A percentile compares a stretch with the other conserved stretches of the same genome.
Conservation (phyloP, 202 grass and related monocot genomes). For the Eragrostis tef region DNA sequence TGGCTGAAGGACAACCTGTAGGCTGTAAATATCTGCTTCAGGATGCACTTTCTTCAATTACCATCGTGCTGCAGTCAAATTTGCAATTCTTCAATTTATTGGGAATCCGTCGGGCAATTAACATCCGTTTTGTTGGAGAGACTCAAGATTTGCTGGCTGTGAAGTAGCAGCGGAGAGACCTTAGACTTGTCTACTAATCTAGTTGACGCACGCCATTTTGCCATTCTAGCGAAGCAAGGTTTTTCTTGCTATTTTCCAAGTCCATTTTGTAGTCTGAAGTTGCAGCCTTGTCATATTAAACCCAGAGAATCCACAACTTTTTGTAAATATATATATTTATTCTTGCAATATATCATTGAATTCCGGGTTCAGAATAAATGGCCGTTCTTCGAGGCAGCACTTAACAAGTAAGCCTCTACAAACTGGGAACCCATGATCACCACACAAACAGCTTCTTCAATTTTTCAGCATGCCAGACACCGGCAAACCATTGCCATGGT, state of each 20-base stretch:
- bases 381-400: too few species aligned
- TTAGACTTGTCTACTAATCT: constrained; percentile 41
- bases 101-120: neutral
- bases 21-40: constrained; percentile 51
- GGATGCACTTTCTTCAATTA: constrained; percentile 10
- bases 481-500: too few species aligned
- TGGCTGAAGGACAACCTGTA: constrained; percentile 78
- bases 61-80: constrained; percentile 9
- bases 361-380: neutral
- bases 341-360: neutral
- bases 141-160: constrained; percentile 26
- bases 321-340: constrained; percentile 39
- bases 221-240: constrained; percentile 32
- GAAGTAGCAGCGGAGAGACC: neutral
- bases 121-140: constrained; percentile 38
- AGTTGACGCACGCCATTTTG: neutral
- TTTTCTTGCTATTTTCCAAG: constrained; percentile 25
- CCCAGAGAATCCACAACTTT: neutral
- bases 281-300: neutral
- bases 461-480: too few species aligned
- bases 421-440: too few species aligned
- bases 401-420: too few species aligned
- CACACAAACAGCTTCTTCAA: too few species aligned
- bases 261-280: constrained; percentile 26
- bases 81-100: constrained; percentile 47